Evolutionary conservation across 179 eudicot species (phyloP), one percentile per base, ranked within the genome.

Genomic region (Vitellaria paradoxa): DNA sequence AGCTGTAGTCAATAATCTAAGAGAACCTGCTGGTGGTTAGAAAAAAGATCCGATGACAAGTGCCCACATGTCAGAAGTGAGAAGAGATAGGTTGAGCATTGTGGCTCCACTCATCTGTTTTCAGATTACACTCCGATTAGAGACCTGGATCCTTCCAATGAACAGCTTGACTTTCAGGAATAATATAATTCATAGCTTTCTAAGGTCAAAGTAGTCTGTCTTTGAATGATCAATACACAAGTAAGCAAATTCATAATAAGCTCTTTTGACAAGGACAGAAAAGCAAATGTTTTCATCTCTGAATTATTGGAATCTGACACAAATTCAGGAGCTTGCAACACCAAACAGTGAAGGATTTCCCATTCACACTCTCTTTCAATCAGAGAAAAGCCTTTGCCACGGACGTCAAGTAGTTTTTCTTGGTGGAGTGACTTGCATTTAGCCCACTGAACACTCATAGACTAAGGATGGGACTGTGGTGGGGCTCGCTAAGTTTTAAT

Each of bases 51-150:
- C 1, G 2, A 30, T 30, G 37, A 30, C 37, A 30, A 30, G 1
- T 30, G 37, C 37, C 37, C 37, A 30, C 37, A 30, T 30, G 37
- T 30, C 37, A 30, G 37, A 30, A 30, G 37, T 30, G 37, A 30
- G 37, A 30, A 30, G 37, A 30, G 37, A 30, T 30, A 30, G 37
- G 37, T 30, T 30, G 37, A 30, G 37, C 37, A 30, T 30, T 30
- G 37, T 30, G 37, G 37, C 37, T 30, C 37, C 37, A 69, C 91
- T 86, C 77, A 79, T 75, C 94, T 91, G 87, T 75, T 78, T 30
- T 49, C 50, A 17, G 71, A 76, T 26, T 55, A 26, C 15, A 37
- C 42, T 21, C 49, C 63, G 21, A 71, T 60, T 56, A 50, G 20
- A 55, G 23, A 57, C 57, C 40, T 12, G 71, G 49, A 50, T 62